A percentile compares a stretch with the other conserved stretches of the same genome.
Conservation (phyloP, 2,329 filamentous ascomycete species). For the Venturia effusa region DNA sequence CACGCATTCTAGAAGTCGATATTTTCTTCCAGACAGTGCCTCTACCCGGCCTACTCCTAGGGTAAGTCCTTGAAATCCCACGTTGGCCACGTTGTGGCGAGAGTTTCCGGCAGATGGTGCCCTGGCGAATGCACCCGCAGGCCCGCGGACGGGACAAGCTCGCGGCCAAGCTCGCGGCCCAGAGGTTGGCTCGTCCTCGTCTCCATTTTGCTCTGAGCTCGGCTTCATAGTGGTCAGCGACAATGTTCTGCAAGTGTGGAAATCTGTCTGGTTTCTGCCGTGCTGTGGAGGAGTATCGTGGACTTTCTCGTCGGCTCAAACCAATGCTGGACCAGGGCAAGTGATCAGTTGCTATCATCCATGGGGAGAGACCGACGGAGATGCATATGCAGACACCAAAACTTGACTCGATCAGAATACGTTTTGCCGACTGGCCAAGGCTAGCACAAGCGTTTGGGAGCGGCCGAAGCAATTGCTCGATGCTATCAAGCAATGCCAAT, state of each 20-base stretch:
- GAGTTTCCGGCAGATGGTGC: neutral
- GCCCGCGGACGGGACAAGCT: neutral
- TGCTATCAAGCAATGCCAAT: neutral
- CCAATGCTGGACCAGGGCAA: no score
- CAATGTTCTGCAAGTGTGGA: no score
- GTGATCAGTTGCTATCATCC: no score
- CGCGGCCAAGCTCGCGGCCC: neutral
- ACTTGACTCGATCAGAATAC: neutral
- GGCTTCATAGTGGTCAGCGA: no score
- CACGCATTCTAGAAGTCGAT: neutral
- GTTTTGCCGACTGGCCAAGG: neutral
- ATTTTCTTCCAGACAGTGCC: neutral
- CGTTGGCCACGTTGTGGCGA: neutral
- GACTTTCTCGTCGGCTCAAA: no score
- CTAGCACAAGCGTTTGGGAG: neutral
- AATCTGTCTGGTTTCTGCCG: no score
- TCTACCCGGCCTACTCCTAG: no score
- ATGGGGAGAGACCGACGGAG: no score
- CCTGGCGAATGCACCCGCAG: neutral
- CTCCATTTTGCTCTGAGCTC: neutral
- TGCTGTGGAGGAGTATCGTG: no score
- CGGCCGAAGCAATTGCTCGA: neutral
- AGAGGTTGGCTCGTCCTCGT: no score
- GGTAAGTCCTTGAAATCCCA: no score
- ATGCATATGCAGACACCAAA: neutral